phyloP scores from a whole-genome alignment of 768 basidiomycete species.

The Boletus eberwhitei region DNA sequence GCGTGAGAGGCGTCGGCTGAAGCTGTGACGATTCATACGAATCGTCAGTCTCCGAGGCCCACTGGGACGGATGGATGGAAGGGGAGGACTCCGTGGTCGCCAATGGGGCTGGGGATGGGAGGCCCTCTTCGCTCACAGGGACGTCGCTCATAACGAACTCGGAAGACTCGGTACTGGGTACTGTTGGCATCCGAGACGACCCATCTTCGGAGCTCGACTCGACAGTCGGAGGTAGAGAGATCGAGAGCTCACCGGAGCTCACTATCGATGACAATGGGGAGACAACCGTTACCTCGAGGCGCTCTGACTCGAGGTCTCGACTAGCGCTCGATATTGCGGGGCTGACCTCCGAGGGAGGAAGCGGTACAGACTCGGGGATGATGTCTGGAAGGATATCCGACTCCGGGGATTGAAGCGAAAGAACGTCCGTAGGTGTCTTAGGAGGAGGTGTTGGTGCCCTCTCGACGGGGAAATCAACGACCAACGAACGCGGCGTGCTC shows the following conservation, averaged over 20 bases:
- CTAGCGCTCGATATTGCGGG: conserved; percentile 25
- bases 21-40: conserved; percentile 81
- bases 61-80: conserved; percentile 43
- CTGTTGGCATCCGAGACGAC: conserved; percentile 33
- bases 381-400: conserved; percentile 17
- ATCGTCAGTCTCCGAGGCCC: conserved; percentile 61
- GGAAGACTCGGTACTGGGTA: conserved; percentile 44
- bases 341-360: conserved; percentile 36
- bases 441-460: conserved; percentile 24
- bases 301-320: conserved; percentile 23
- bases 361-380: conserved; percentile 33
- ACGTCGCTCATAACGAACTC: conserved; percentile 26
- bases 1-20: conserved; percentile 63
- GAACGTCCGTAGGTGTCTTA: conserved; percentile 26
- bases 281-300: conserved; percentile 4
- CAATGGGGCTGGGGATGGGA: conserved; percentile 35
- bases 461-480: conserved; percentile 28
- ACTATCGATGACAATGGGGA: conserved; percentile 17
- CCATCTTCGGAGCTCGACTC: conserved; percentile 33
- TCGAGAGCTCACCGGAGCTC: conserved; percentile 21
- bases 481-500: conserved; percentile 36
- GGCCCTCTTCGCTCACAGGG: conserved; percentile 27
- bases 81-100: conserved; percentile 36
- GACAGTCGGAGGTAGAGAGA: conserved; percentile 29
- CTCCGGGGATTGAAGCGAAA: conserved; percentile 27